Evolutionary conservation across 108 stramenopile genomes (phyloP).

Genomic region (Fistulifera pelliculosa): DNA sequence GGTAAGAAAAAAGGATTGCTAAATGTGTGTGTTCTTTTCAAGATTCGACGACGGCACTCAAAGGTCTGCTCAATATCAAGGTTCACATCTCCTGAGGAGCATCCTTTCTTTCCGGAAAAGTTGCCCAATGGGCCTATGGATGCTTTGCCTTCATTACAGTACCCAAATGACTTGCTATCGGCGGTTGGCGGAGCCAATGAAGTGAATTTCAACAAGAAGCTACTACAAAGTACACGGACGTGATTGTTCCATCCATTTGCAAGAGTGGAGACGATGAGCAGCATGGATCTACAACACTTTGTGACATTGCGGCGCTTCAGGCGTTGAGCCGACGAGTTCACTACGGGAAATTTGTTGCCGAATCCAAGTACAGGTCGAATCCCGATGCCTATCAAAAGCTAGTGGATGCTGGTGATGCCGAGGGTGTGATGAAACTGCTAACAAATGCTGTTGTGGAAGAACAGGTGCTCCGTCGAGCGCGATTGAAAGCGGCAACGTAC

Average conservation of each 20-base stretch:
- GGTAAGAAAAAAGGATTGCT: conserved; percentile 48
- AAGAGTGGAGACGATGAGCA: conserved; percentile 92
- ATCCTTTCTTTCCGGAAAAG: conserved; percentile 83
- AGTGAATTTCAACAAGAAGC: conserved; percentile 85
- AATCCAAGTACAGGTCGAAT: conserved; percentile 86
- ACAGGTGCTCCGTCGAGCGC: conserved; percentile 82
- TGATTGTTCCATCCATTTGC: conserved; percentile 72
- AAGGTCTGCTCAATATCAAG: no score
- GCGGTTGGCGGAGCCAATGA: conserved; percentile 43
- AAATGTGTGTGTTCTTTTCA: no score
- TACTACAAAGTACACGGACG: conserved; percentile 73
- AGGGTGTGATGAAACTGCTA: conserved; percentile 90
- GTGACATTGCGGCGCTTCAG: conserved; percentile 86
- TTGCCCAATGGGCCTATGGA: conserved; percentile 49
- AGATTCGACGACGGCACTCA: no score
- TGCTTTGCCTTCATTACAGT: conserved; percentile 73
- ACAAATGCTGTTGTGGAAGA: conserved; percentile 94
- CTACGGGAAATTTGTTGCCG: conserved; percentile 97
- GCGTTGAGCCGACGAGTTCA: conserved; percentile 90
- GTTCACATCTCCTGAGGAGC: conserved; percentile 89
- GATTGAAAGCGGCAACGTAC: conserved; percentile 89
- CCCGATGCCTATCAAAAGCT: conserved; percentile 81
- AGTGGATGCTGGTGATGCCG: conserved; percentile 86
- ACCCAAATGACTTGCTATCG: conserved; percentile 64
- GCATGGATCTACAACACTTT: conserved; percentile 85